These are phyloP conservation scores for Meira miltonrushii DNA, from an alignment of 1,284 basidiomycete genomes.

Conservation along the genomic window DNA sequence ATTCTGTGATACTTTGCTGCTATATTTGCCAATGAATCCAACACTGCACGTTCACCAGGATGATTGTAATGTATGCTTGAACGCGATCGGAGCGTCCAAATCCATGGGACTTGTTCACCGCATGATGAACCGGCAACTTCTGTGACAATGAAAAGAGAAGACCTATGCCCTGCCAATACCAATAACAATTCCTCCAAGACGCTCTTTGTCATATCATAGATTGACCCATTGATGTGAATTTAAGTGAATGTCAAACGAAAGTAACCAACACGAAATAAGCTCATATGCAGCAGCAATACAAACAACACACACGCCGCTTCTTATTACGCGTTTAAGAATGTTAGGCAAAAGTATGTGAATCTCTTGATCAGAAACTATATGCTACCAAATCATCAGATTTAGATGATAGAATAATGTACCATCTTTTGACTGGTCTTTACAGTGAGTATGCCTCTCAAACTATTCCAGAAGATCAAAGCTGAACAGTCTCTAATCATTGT, in stretches of 20 bases:
- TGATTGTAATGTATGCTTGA: constrained; percentile 25
- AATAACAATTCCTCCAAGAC: constrained; percentile 27
- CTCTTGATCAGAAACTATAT: background rate
- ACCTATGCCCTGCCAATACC: constrained; percentile 28
- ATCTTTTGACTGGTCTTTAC: constrained; percentile 6
- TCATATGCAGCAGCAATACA: background rate
- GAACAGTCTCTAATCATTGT: background rate
- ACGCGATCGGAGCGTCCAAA: constrained; percentile 16
- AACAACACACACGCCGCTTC: background rate
- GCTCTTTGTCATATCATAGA: too few relatives aligned
- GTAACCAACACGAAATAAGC: background rate
- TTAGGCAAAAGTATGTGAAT: background rate
- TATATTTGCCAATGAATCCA: constrained; percentile 26
- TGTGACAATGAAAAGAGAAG: constrained; percentile 30
- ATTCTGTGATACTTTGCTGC: constrained; percentile 24
- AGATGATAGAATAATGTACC: constrained; percentile 7
- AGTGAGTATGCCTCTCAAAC: constrained; percentile 3
- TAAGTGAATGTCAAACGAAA: too few relatives aligned
- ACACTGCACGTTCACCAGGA: constrained; percentile 25
- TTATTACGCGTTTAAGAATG: background rate
- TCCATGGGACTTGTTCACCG: background rate
- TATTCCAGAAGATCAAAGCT: background rate
- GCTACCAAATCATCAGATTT: background rate
- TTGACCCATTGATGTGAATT: too few relatives aligned
- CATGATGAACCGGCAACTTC: background rate